Base-by-base conservation (phyloP, 768 basidiomycete genomes). In the Butyriboletus loyo region DNA sequence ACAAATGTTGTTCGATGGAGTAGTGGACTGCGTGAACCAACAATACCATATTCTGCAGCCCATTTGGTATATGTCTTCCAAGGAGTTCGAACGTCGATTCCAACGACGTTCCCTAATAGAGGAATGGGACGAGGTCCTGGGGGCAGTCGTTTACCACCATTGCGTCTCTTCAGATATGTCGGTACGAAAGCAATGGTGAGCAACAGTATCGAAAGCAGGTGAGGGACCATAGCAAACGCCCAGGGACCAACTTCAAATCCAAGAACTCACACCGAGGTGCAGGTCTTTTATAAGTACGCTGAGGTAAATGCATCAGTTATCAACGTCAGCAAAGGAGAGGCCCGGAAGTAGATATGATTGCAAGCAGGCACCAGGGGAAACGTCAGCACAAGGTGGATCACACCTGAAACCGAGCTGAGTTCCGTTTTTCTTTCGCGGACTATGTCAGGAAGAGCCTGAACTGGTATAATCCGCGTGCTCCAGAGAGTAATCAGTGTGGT, bases 1-100 rank as follows among this genome's bases (percentile, higher is more conserved):
- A 45, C 5, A 9, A 10, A 32, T 25, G n/a, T 32, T 15, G 40
- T 27, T 48, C 30, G 9, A 21, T 24, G 21, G 36, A 40, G n/a
- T 32, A 4, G 8, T 21, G 15, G 24, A 19, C 11, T 1, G 7
- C 14, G 28, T 17, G 21, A 24, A 31, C 22, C 22, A 42, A 47
- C 40, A 25, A 40, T 37, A 56, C 56, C 56, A 36, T 48, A 56
- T 38, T 45, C 22, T 22, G 37, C 39, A 10, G 38, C 49, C 54
- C 54, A 57, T 6, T 35, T n/a, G 3, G 56, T 57, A 27, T 55
- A 55, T 17, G 56, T 56, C 48, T 46, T 38, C 54, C 56, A 57
- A 51, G 49, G 54, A 30, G 21, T 31, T 11, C 36, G 38, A 27
- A 34, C 17, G 11, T 57, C 41, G 6, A 57, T 42, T 19, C 55